Conservation (phyloP, 306 rosid genomes). For the Heteromeles arbutifolia region DNA sequence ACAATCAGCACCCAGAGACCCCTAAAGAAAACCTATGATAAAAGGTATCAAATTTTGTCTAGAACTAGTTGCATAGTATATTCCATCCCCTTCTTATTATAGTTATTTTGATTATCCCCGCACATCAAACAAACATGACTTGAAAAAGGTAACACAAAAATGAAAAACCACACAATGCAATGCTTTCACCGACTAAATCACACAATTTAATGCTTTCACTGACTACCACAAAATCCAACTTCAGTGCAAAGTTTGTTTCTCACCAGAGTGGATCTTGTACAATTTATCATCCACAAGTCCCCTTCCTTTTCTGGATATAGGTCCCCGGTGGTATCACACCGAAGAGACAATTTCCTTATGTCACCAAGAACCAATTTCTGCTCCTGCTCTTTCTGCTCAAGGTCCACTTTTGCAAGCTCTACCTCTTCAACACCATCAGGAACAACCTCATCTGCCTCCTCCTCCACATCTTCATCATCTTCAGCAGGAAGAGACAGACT, state of each 20-base stretch:
- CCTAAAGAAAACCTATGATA: neutral
- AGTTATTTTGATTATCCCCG: neutral
- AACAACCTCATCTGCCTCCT: slow-evolving; percentile 95
- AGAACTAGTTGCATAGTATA: neutral
- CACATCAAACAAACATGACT: neutral
- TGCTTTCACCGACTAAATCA: neutral
- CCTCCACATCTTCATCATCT: slow-evolving; percentile 94
- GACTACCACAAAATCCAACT: slow-evolving; percentile 4
- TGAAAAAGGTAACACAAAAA: neutral
- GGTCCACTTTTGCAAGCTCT: slow-evolving; percentile 84
- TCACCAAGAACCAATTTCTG: slow-evolving; percentile 79
- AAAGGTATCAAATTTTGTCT: neutral
- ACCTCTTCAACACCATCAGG: slow-evolving; percentile 99
- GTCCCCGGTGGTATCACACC: slow-evolving; percentile 57
- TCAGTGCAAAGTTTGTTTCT: slow-evolving; percentile 34
- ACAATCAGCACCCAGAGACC: neutral
- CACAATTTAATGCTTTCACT: neutral
- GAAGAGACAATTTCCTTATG: slow-evolving; percentile 63
- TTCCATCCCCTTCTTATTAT: neutral
- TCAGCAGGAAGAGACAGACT: slow-evolving; percentile 75
- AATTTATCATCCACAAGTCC: slow-evolving; percentile 79
- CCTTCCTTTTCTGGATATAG: slow-evolving; percentile 65
- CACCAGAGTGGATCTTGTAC: slow-evolving; percentile 75
- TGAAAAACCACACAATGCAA: neutral
- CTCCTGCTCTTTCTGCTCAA: slow-evolving; percentile 78